phyloP scores from a whole-genome alignment of 176 grass and related monocot genomes.

The Oryza glaberrima region DNA sequence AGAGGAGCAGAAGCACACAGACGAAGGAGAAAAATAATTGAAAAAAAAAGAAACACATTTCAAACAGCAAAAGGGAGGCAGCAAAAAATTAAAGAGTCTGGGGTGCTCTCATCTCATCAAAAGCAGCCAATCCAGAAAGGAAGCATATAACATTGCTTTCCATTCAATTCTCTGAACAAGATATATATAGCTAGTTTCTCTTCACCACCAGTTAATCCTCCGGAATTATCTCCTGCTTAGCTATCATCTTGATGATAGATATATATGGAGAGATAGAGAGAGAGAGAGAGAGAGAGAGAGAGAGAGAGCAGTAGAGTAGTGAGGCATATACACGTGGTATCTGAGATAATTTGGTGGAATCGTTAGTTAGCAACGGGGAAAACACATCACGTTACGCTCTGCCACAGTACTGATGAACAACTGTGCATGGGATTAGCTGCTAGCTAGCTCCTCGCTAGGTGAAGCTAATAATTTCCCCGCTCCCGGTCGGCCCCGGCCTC shows the following conservation, averaged over 20 bases:
- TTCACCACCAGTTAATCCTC: neutral
- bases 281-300: neutral
- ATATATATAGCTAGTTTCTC: neutral
- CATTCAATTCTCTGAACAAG: constrained; percentile 29
- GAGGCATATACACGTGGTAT: constrained; percentile 12
- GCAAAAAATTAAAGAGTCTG: neutral
- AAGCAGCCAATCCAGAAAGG: constrained; percentile 63
- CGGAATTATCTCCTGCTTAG: neutral
- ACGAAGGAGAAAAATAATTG: neutral
- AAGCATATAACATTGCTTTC: constrained; percentile 43
- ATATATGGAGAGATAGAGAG: neutral
- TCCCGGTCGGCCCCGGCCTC: neutral
- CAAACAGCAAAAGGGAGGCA: constrained; percentile 32
- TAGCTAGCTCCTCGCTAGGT: constrained; percentile 33
- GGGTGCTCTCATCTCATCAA: constrained; percentile 45
- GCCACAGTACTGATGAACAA: constrained; percentile 57
- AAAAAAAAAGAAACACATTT: constrained; percentile 40
- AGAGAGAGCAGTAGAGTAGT: neutral
- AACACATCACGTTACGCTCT: constrained; percentile 68
- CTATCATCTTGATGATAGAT: neutral
- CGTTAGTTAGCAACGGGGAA: constrained; percentile 53
- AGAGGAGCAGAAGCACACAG: constrained; percentile 10
- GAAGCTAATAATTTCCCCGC: constrained; percentile 52
- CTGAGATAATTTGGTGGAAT: constrained; percentile 43
- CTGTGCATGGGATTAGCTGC: constrained; percentile 51